Percentiles rank a stretch among this genome's conserved stretches.
phyloP scores from a whole-genome alignment of 805 yeast genomes.

The Clavispora phyllophila region DNA sequence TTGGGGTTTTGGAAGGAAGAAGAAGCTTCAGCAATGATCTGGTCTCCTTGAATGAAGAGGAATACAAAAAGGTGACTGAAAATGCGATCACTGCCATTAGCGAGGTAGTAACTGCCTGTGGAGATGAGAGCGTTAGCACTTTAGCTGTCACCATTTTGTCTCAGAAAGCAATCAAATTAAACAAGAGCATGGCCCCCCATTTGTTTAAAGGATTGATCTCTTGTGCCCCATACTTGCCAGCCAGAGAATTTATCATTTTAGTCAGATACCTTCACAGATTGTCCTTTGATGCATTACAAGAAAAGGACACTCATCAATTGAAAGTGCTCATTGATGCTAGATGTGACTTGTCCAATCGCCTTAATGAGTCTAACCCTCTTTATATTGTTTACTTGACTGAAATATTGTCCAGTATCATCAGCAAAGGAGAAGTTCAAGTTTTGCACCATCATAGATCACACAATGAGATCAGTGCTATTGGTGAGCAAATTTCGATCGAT shows the following conservation, averaged over 20 bases:
- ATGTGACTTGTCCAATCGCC: slow-evolving; percentile 35
- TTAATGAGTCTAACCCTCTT: slow-evolving; percentile 40
- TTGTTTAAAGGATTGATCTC: slow-evolving; percentile 59
- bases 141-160: slow-evolving; percentile 76
- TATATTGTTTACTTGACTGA: slow-evolving; percentile 59
- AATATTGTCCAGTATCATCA: slow-evolving; percentile 58
- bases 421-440: slow-evolving; percentile 73
- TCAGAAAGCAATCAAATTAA: slow-evolving; percentile 57
- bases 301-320: slow-evolving; percentile 33
- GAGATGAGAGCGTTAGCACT: slow-evolving; percentile 68
- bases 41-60: slow-evolving; percentile 24
- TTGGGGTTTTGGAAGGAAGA: slow-evolving; percentile 6
- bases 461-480: slow-evolving; percentile 63
- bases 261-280: slow-evolving; percentile 52
- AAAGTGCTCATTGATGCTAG: slow-evolving; percentile 48
- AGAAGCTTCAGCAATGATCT: slow-evolving; percentile 3
- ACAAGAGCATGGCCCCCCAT: slow-evolving; percentile 48
- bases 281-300: slow-evolving; percentile 39
- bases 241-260: slow-evolving; percentile 63
- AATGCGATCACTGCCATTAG: slow-evolving; percentile 68
- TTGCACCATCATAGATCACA: slow-evolving; percentile 79
- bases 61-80: slow-evolving; percentile 42
- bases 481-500: slow-evolving; percentile 57
- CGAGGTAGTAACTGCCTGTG: slow-evolving; percentile 59
- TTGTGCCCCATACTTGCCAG: slow-evolving; percentile 57